A percentile compares a stretch with the other conserved stretches of the same genome.
Evolutionary conservation across 2,329 filamentous ascomycete genomes (phyloP).

Genomic region (Didymellaceae sp.): DNA sequence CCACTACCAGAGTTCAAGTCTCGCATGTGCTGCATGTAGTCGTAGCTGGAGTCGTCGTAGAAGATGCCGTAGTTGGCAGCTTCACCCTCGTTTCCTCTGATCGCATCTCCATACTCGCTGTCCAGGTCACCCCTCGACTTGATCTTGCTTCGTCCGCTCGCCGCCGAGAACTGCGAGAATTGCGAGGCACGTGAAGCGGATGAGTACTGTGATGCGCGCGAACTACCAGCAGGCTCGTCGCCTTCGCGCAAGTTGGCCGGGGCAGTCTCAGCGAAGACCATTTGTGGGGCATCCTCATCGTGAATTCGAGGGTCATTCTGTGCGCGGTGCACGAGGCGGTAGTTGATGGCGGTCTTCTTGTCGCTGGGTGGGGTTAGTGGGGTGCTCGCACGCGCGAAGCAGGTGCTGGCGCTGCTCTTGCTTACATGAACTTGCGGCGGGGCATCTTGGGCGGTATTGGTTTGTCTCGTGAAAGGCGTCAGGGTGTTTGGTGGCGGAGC

Average conservation of each 20-base stretch:
- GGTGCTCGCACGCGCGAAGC: slow-evolving; percentile 17
- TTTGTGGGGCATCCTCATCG: slow-evolving; percentile 84
- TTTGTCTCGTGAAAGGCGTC: not conserved
- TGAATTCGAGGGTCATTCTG: slow-evolving; percentile 98
- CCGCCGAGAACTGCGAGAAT: slow-evolving; percentile 27
- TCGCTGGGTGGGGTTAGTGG: slow-evolving; percentile 61
- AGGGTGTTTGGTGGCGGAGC: slow-evolving; percentile 9
- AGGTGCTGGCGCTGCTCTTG: slow-evolving; percentile 14
- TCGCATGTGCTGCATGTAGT: slow-evolving; percentile 99
- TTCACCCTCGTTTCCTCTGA: slow-evolving; percentile 92
- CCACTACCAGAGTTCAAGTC: slow-evolving; percentile 73
- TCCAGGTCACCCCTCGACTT: slow-evolving; percentile 81
- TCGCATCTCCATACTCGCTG: slow-evolving; percentile 69
- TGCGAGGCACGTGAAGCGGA: slow-evolving; percentile 13
- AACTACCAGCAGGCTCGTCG: slow-evolving; percentile 54
- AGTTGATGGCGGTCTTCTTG: slow-evolving; percentile 92
- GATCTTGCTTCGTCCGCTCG: slow-evolving; percentile 54
- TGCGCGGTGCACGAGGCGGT: slow-evolving; percentile 91
- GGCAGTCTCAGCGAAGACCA: slow-evolving; percentile 79
- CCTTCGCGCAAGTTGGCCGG: slow-evolving; percentile 48
- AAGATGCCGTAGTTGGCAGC: slow-evolving; percentile 93
- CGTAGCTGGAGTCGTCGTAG: slow-evolving; percentile 93
- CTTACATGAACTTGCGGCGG: slow-evolving; percentile 75
- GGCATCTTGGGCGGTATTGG: slow-evolving; percentile 66
- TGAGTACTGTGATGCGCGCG: slow-evolving; percentile 54